Conservation (phyloP, 768 basidiomycete species). For the Macrocybe gigantea region DNA sequence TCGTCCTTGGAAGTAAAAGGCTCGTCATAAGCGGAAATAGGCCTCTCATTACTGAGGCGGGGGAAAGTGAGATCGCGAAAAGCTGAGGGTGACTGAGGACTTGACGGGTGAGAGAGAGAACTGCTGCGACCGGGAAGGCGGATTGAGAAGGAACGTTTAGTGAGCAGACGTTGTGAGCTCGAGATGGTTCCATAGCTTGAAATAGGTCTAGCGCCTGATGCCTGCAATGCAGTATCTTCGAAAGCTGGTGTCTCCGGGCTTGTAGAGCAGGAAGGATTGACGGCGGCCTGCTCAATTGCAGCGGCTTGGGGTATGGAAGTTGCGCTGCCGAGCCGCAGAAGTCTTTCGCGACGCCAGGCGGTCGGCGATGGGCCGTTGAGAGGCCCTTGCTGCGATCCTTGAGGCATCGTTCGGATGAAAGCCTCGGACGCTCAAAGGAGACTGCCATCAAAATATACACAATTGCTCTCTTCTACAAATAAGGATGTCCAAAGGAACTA, state of each 20-base stretch:
- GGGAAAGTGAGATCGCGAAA: slow-evolving; percentile 34
- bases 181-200: slow-evolving; percentile 57
- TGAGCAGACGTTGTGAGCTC: slow-evolving; percentile 17
- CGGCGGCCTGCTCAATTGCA: slow-evolving; percentile 3
- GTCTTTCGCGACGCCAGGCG: slow-evolving; percentile 54
- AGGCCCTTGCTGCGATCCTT: too few relatives aligned
- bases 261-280: slow-evolving; percentile 2
- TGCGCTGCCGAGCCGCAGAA: slow-evolving; percentile 48
- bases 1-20: slow-evolving; percentile 30
- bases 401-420: too few relatives aligned
- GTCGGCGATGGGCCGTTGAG: slow-evolving; percentile 39
- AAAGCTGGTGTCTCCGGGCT: slow-evolving; percentile 12
- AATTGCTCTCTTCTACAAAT: not conserved
- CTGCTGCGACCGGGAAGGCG: slow-evolving; percentile 27
- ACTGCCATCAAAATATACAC: not conserved
- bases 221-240: slow-evolving; percentile 31
- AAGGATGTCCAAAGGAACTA: not conserved
- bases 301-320: slow-evolving; percentile 12
- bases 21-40: slow-evolving; percentile 71
- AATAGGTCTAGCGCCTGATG: slow-evolving; percentile 10
- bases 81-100: slow-evolving; percentile 27
- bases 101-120: slow-evolving; percentile 30
- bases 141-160: slow-evolving; percentile 19
- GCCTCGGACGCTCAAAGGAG: too few relatives aligned
- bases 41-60: slow-evolving; percentile 44